Base-by-base conservation (phyloP, 257 asterid species). In the Forsythia suspensa region DNA sequence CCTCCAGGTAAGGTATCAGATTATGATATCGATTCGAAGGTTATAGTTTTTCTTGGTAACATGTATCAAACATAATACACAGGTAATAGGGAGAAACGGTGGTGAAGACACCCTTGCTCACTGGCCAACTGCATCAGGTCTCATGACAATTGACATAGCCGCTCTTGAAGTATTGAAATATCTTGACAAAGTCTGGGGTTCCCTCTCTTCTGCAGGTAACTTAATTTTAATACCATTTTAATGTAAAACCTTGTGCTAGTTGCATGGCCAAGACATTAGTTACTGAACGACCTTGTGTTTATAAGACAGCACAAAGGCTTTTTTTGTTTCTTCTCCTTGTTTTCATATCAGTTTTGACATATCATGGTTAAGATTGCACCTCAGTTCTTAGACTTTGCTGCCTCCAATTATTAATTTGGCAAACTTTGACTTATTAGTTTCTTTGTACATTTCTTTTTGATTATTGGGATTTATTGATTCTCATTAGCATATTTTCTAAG, bases 91-190 rank as follows among this genome's bases (percentile, higher is more conserved):
- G 83, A 86, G 84, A 85, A 91, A 90, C 83, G 88, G 90, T 77
- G 98, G 98, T 59, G 98, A 92, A 89, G 96, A 92, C 80, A 91
- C 97, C 69, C 96, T 94, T 74, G 96, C 97, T 76, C 97, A 94
- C 77, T 94, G 98, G 98, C 97, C 98, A 79, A 89, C 91, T 84
- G 83, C 88, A 81, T 83, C 91, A 55, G 95, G 95, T 78, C 63
- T 87, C 66, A 92, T 88, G 88, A 89, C 97, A 76, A 88, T 94
- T 78, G 97, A 91, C 81, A 96, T 92, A 79, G 97, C 98, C 81
- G 88, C 98, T 66, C 84, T 86, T 85, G 97, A 90, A 81, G 90
- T 91, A 72, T 85, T 94, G 80, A 89, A 84, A 88, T 91, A 91
- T 88, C 88, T 94, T 79, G 96, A 90, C 77, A 88, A 79, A 72